Base-by-base conservation (phyloP, 176 grass and related monocot species). In the Oryza glumipatula region DNA sequence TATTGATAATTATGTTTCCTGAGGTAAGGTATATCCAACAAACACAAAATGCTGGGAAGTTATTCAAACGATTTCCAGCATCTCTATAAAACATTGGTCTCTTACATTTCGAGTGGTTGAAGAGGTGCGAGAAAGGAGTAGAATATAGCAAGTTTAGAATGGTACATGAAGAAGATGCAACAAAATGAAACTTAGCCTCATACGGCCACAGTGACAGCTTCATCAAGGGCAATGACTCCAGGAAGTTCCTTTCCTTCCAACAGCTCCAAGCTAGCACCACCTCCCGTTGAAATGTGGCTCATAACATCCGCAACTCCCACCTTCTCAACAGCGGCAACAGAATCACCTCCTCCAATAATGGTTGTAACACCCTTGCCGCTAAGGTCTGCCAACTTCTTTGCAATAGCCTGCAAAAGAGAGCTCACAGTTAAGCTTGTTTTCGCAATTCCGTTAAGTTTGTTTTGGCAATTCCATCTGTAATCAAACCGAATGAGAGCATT, bases 281-380 rank as follows among this genome's bases (percentile, higher is more conserved):
- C 92, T 82, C 89, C 92, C 0, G 92, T 94, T 26, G 92, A 94
- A 78, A 94, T 94, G 81, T 94, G 92, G 81, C 89, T 94, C 92
- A 94, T 94, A 82, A 91, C 84, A 47, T 87, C 89, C n/a, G 92
- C 92, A 23, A 94, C 92, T 85, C 92, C 92, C 49, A 94, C 92
- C 81, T 94, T 94, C 84, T 94, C 92, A 9, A 94, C 92, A 8
- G 92, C 92, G 3, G 92, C 92, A 35, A 94, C 92, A 5, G 92
- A 94, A 69, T 94, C 92, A 81, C 92, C 92, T 5, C 92, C 92
- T 89, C 92, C 92, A 68, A 94, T 94, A 65, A 94, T 94, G 51
- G 92, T 94, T 36, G 88, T 94, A 14, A 91, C 92, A 69, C 92
- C 89, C 67, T 91, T 94, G 45, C 69, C 65, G 14, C 92, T 94